phyloP scores from a whole-genome alignment of 2,329 filamentous ascomycete genomes.

The Bipolaris cookei region DNA sequence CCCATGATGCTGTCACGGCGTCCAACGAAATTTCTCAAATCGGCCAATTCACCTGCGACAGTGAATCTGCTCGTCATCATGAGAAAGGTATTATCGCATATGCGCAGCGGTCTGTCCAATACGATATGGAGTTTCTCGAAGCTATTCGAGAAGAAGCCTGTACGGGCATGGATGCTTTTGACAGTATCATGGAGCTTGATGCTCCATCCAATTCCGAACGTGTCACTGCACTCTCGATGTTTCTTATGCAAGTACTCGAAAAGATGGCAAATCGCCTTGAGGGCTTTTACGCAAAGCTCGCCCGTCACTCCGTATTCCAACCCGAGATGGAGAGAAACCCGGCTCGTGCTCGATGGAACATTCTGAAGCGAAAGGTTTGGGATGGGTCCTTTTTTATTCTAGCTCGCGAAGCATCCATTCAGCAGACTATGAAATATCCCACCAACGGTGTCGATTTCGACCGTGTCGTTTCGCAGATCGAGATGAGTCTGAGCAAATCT shows the following conservation, averaged over 20 bases:
- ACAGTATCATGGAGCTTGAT: conserved; percentile 55
- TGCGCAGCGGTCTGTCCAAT: conserved; percentile 56
- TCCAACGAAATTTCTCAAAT: conserved; percentile 59
- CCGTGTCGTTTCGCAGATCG: conserved; percentile 54
- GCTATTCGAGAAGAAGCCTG: conserved; percentile 61
- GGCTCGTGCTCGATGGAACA: conserved; percentile 60
- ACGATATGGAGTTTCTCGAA: conserved; percentile 62
- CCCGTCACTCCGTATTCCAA: conserved; percentile 58
- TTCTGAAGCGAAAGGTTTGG: conserved; percentile 56
- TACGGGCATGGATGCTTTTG: conserved; percentile 60
- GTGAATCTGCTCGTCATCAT: conserved; percentile 57
- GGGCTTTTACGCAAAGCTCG: conserved; percentile 60
- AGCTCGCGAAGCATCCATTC: conserved; percentile 39
- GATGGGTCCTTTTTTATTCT: conserved; percentile 62
- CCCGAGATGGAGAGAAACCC: conserved; percentile 62
- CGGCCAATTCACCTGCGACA: conserved; percentile 58
- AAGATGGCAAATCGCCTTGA: conserved; percentile 61
- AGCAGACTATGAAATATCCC: conserved; percentile 7
- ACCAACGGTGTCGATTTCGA: conserved; percentile 54
- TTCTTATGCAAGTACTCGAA: conserved; percentile 60
- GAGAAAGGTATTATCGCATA: conserved; percentile 61
- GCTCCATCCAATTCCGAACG: conserved; percentile 49
- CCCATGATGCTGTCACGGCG: conserved; percentile 54
- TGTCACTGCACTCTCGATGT: conserved; percentile 50
- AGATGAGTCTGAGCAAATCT: conserved; percentile 40